Evolutionary conservation across 352 stramenopile genomes (phyloP), one percentile per base, ranked within the genome.

Genomic region (Globisporangium parvum): DNA sequence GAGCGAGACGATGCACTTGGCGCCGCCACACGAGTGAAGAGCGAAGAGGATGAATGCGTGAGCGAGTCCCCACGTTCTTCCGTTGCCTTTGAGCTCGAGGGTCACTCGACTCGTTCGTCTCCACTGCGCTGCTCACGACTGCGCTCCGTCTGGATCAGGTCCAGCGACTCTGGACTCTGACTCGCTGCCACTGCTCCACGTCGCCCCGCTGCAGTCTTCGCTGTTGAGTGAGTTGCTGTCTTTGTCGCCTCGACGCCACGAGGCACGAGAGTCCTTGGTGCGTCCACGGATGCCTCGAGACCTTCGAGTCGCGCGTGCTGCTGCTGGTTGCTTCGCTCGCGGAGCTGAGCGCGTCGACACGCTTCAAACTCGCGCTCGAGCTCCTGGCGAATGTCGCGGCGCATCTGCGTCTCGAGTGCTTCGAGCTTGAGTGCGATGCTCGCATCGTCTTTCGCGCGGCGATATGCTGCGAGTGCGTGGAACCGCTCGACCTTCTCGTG

Each of bases 331-430:
- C 48, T 52, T 35, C 57, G 52, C 12, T 54, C 45, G 21, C 61
- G 66, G 54, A 79, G 57, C 41, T 70, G 62, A 1, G 51, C 56
- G 53, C 81, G 64, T 20, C 79, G 63, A 23, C 70, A 51, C 0
- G 69, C 69, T 44, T 92, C 75, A 1, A 84, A 58, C 49, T 88
- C 73, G n/a, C 69, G 68, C 61, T 90, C 81, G 1, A 92, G 63
- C 20, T 88, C 81, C 37, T 76, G 49, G 15, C 79, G 79, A 55
- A 90, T 84, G 17, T 83, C 59, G 26, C 66, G 54, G 2, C 79
- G 67, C 63, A 80, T 86, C 17, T 58, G 50, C 21, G 11, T 47
- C 55, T 87, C 77, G 26, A 79, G 59, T 15, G 75, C 66, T 17
- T 70, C 51, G 17, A 89, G 59, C 17, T 70, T 58, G 21, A 66